A percentile compares a stretch with the other conserved stretches of the same genome.
Conservation (phyloP, 192 early-diverging fungal species). For the Coemansia sp. region DNA sequence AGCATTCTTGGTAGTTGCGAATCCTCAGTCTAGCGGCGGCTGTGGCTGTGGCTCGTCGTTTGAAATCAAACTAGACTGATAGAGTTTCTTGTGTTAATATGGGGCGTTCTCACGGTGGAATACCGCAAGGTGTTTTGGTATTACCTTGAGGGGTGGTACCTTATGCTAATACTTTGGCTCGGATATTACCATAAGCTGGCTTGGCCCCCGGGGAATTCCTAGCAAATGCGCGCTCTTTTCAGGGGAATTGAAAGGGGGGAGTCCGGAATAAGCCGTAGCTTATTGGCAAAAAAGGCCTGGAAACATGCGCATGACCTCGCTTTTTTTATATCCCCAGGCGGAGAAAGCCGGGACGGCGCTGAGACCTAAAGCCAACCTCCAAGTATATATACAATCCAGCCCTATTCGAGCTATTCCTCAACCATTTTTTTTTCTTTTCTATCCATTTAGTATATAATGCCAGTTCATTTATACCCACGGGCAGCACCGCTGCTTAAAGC, state of each 20-base stretch:
- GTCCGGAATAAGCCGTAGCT: neutral
- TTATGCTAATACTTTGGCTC: neutral
- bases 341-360: neutral
- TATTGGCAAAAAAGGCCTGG: neutral
- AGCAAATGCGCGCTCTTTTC: conserved; percentile 4
- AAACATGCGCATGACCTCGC: neutral
- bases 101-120: neutral
- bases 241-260: neutral
- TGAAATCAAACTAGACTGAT: conserved; percentile 60
- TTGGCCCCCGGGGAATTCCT: neutral
- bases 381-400: too few relatives aligned
- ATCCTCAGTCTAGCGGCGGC: conserved; percentile 68
- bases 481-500: conserved; percentile 9
- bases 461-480: neutral
- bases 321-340: neutral
- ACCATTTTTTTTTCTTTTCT: neutral
- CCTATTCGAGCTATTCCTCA: neutral
- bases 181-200: conserved; percentile 6
- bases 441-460: neutral
- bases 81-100: neutral
- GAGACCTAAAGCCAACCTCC: too few relatives aligned
- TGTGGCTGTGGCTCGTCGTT: conserved; percentile 73
- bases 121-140: too few relatives aligned
- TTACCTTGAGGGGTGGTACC: neutral
- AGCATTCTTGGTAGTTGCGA: conserved; percentile 71